Conservation (phyloP, 1,284 basidiomycete species). For the Cryptococcus sp. region DNA sequence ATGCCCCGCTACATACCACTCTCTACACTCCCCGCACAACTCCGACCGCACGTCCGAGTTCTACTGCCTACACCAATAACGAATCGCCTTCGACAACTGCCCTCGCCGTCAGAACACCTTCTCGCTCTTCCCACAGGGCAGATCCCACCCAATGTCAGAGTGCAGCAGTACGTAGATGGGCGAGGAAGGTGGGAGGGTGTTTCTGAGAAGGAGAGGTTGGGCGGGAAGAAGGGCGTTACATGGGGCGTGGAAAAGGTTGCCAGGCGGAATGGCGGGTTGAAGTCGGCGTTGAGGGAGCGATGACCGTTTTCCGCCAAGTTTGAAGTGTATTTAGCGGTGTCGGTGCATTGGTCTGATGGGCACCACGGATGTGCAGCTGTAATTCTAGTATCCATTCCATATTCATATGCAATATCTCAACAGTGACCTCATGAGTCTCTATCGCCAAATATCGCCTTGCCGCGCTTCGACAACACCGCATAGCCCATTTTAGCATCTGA, state of each 20-base stretch:
- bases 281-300: constrained; percentile 27
- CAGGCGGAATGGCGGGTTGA: constrained; percentile 23
- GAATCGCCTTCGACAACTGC: constrained; percentile 11
- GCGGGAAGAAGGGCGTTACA: constrained; percentile 17
- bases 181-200: constrained; percentile 18
- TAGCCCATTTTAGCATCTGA: constrained; percentile 42
- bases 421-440: neutral
- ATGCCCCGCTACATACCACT: constrained; percentile 29
- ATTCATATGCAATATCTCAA: neutral
- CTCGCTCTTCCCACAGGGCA: neutral
- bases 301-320: neutral
- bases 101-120: constrained; percentile 18
- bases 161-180: constrained; percentile 25
- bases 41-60: constrained; percentile 12
- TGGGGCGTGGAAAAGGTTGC: constrained; percentile 13
- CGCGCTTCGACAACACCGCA: constrained; percentile 35
- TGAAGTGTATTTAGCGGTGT: neutral
- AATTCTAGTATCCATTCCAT: neutral
- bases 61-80: constrained; percentile 7
- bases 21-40: constrained; percentile 12
- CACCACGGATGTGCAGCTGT: neutral
- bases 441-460: constrained; percentile 44
- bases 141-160: constrained; percentile 20
- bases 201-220: constrained; percentile 16
- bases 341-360: no score